phyloP scores from a whole-genome alignment of 176 grass and related monocot species.

The Zea luxurians region DNA sequence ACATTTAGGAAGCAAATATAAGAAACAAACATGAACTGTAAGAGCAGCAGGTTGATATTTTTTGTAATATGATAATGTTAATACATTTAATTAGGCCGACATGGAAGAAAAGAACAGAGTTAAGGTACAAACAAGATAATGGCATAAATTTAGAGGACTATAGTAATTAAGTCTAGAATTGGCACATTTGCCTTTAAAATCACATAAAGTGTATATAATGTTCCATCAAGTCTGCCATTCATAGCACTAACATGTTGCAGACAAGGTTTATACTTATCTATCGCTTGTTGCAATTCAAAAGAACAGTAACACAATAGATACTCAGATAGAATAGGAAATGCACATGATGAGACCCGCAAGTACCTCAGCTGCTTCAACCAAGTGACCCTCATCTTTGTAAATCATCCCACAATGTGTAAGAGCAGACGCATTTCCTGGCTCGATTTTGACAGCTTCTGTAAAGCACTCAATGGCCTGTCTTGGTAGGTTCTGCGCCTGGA shows the following conservation, averaged over 20 bases:
- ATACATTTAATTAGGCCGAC: constrained; percentile 6
- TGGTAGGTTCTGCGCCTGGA: constrained; percentile 69
- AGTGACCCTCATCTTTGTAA: constrained; percentile 94
- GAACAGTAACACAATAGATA: not conserved
- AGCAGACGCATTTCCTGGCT: constrained; percentile 76
- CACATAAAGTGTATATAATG: not conserved
- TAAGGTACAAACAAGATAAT: not conserved
- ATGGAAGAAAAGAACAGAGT: constrained; percentile 16
- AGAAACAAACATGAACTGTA: too few species aligned
- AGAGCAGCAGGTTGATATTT: not conserved
- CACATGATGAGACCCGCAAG: constrained; percentile 8
- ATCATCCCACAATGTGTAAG: constrained; percentile 94
- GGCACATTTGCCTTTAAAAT: not conserved
- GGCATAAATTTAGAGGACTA: not conserved
- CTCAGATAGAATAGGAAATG: constrained; percentile 24
- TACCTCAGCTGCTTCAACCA: constrained; percentile 95
- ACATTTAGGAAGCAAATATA: constrained; percentile 30
- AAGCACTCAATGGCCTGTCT: constrained; percentile 73
- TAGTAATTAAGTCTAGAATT: constrained; percentile 19
- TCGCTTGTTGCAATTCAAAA: not conserved
- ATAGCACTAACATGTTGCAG: constrained; percentile 8
- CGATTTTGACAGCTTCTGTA: constrained; percentile 58
- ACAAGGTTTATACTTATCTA: not conserved
- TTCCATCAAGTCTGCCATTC: not conserved
- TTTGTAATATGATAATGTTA: constrained; percentile 6